Conservation (phyloP, 108 stramenopile genomes). For the Skeletonema grethae region DNA sequence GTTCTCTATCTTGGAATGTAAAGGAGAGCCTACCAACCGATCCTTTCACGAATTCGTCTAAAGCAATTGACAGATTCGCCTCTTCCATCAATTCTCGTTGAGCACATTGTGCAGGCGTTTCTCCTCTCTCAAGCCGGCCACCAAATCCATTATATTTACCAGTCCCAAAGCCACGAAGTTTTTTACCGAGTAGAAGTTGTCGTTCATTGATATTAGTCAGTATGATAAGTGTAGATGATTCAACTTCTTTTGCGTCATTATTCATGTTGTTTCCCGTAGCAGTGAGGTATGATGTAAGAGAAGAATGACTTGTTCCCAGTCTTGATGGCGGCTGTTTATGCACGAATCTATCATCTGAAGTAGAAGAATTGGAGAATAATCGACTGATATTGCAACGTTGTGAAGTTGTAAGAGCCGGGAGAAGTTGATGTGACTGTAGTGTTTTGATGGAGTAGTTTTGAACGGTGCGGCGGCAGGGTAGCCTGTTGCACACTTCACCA, state of each 20-base stretch:
- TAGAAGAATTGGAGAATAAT: too few relatives aligned
- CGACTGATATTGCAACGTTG: too few relatives aligned
- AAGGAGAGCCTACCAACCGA: constrained; percentile 9
- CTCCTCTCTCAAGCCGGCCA: constrained; percentile 4
- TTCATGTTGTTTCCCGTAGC: too few relatives aligned
- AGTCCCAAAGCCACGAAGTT: constrained; percentile 23
- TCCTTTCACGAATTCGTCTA: constrained; percentile 8
- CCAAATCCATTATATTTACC: constrained; percentile 23
- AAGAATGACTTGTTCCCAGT: neutral
- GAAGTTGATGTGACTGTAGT: too few relatives aligned
- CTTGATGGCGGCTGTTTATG: neutral
- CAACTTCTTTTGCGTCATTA: too few relatives aligned
- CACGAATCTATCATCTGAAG: too few relatives aligned
- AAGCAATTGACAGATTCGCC: constrained; percentile 1
- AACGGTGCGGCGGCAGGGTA: too few relatives aligned
- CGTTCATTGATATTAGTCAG: too few relatives aligned
- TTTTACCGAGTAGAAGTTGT: constrained; percentile 16
- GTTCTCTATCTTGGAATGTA: constrained; percentile 13
- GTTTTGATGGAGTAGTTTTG: too few relatives aligned
- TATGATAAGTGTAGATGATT: too few relatives aligned
- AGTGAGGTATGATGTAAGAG: neutral
- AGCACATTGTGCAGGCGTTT: constrained; percentile 16
- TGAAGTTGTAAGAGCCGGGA: too few relatives aligned
- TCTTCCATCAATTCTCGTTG: constrained; percentile 19
- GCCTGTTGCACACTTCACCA: too few relatives aligned